A percentile compares a stretch with the other conserved stretches of the same genome.
These are phyloP conservation scores for Tremella mesenterica DNA, from an alignment of 768 basidiomycete species.

Conservation along the genomic window DNA sequence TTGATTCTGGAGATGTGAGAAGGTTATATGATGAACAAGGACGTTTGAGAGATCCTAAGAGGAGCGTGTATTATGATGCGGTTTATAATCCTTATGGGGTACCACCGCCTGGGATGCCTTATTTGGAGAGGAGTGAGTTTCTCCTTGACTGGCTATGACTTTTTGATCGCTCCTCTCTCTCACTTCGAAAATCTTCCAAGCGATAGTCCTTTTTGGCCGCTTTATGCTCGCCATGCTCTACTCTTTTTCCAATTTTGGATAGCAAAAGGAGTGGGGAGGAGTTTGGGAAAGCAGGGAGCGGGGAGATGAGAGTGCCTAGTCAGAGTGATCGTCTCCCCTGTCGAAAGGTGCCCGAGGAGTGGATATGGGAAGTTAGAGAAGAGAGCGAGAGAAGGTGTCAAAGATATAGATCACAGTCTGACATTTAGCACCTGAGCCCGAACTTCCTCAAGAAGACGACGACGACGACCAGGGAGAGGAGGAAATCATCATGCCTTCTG, in stretches of 20 bases:
- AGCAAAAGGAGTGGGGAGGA: too few species aligned
- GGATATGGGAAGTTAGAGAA: neutral
- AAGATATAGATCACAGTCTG: too few species aligned
- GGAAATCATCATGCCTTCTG: conserved; percentile 82
- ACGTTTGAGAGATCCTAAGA: conserved; percentile 77
- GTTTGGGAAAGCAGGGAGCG: too few species aligned
- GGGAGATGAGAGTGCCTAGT: too few species aligned
- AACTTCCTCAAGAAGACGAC: conserved; percentile 37
- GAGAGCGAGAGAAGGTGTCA: conserved; percentile 5
- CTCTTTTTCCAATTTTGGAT: too few species aligned
- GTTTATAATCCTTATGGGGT: conserved; percentile 90
- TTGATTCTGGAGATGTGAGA: conserved; percentile 40
- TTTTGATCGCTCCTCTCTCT: neutral
- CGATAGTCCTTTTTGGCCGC: too few species aligned
- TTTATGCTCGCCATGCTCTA: too few species aligned
- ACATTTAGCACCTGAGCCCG: conserved; percentile 54
- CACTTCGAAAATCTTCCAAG: neutral
- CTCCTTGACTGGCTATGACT: neutral
- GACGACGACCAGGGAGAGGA: conserved; percentile 52
- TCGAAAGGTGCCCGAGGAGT: too few species aligned
- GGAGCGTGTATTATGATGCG: conserved; percentile 85
- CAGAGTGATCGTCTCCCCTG: too few species aligned
- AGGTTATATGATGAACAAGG: conserved; percentile 67
- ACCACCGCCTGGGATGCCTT: conserved; percentile 95
- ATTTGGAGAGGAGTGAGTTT: conserved; percentile 67